Conservation (phyloP, 805 yeast species). For the Teunomyces barrocoloradensis region DNA sequence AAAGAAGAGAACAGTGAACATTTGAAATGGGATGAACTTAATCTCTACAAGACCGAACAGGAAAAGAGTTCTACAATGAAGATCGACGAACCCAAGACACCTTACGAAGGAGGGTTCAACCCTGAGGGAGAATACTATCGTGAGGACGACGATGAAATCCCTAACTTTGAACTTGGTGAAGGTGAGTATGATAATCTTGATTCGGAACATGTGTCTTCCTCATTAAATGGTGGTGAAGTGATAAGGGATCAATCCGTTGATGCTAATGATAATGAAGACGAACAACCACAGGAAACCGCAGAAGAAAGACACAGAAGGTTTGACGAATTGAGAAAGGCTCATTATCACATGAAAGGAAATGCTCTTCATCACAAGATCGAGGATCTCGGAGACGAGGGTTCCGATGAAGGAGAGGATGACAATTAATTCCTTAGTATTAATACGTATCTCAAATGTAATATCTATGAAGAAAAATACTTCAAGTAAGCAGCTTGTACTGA, state of each 20-base stretch:
- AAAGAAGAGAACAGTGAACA: slow-evolving; percentile 22
- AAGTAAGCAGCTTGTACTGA: slow-evolving; percentile 51
- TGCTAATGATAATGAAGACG: slow-evolving; percentile 35
- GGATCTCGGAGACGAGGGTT: slow-evolving; percentile 1
- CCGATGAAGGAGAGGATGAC: background rate
- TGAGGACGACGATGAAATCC: slow-evolving; percentile 40
- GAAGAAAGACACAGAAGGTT: slow-evolving; percentile 66
- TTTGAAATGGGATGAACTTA: slow-evolving; percentile 83
- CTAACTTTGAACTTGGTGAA: slow-evolving; percentile 56
- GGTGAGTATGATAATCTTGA: slow-evolving; percentile 44
- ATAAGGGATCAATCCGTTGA: slow-evolving; percentile 27
- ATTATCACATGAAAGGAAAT: slow-evolving; percentile 61
- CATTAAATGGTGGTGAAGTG: slow-evolving; percentile 41
- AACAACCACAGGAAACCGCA: slow-evolving; percentile 38
- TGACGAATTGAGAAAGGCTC: slow-evolving; percentile 76
- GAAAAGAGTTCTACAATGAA: slow-evolving; percentile 73
- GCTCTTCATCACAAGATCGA: slow-evolving; percentile 37
- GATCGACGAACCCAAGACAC: slow-evolving; percentile 94
- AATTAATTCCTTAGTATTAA: background rate
- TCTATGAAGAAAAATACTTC: slow-evolving; percentile 44
- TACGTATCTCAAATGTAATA: background rate
- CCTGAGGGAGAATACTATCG: slow-evolving; percentile 78
- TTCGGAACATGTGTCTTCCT: slow-evolving; percentile 23
- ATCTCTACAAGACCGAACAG: slow-evolving; percentile 68
- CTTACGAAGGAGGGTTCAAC: slow-evolving; percentile 86